phyloP scores from a whole-genome alignment of 176 grass and related monocot genomes.

The Rhynchospora pubera region DNA sequence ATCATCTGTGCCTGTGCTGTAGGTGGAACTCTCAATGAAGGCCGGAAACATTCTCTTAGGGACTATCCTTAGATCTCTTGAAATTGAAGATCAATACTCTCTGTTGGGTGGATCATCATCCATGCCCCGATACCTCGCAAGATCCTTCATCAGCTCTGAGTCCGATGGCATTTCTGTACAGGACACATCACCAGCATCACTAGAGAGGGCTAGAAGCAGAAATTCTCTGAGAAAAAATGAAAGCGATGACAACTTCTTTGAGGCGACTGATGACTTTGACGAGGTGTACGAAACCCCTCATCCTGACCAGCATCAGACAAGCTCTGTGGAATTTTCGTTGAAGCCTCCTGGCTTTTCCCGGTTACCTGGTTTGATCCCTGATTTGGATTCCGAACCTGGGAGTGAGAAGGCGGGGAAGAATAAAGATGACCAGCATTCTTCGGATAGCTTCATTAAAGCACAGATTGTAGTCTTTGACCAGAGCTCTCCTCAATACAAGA shows the following conservation, averaged over 20 bases:
- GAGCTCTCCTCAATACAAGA: constrained; percentile 75
- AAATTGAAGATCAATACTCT: constrained; percentile 86
- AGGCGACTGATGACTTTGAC: constrained; percentile 89
- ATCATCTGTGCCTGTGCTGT: constrained; percentile 19
- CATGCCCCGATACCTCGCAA: constrained; percentile 61
- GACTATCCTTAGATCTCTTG: constrained; percentile 82
- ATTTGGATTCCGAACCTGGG: constrained; percentile 40
- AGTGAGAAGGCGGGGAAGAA: constrained; percentile 36
- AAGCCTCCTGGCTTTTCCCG: constrained; percentile 60
- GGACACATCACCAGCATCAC: neutral
- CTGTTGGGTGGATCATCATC: constrained; percentile 36
- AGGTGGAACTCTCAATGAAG: constrained; percentile 90
- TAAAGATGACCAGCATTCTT: constrained; percentile 24
- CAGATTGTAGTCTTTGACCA: constrained; percentile 88
- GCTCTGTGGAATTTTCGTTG: constrained; percentile 42
- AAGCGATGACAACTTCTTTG: constrained; percentile 81
- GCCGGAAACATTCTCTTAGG: constrained; percentile 71
- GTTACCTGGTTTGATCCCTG: constrained; percentile 81
- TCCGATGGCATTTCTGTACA: constrained; percentile 26
- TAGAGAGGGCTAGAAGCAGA: constrained; percentile 23
- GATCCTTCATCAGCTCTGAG: constrained; percentile 68
- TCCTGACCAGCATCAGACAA: constrained; percentile 38
- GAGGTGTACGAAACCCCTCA: constrained; percentile 51
- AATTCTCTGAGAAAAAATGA: constrained; percentile 55
- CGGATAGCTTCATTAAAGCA: constrained; percentile 88